phyloP scores from a whole-genome alignment of 2,329 filamentous ascomycete species.

The Acrocalymma vagum region DNA sequence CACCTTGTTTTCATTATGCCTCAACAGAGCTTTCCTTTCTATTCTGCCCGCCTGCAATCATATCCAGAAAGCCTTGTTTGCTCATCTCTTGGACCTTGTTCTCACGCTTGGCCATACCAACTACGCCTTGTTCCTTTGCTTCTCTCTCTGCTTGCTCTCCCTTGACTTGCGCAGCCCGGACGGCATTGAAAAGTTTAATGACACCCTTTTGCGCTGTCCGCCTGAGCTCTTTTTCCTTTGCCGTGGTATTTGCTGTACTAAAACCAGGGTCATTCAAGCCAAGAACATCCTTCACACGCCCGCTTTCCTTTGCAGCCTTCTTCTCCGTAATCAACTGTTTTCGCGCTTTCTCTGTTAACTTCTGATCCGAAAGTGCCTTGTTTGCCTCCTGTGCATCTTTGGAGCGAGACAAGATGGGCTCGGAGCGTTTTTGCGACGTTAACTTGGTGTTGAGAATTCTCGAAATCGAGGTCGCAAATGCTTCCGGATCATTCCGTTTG shows the following conservation, averaged over 20 bases:
- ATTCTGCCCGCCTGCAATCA: slow-evolving; percentile 73
- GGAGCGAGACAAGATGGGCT: slow-evolving; percentile 91
- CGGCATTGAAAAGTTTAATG: slow-evolving; percentile 95
- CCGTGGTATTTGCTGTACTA: slow-evolving; percentile 63
- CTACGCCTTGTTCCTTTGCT: slow-evolving; percentile 74
- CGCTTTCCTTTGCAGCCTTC: slow-evolving; percentile 81
- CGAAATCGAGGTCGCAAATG: slow-evolving; percentile 91
- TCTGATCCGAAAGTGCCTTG: slow-evolving; percentile 75
- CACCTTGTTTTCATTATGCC: slow-evolving; percentile 14
- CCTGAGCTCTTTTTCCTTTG: slow-evolving; percentile 79
- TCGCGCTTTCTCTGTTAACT: slow-evolving; percentile 82
- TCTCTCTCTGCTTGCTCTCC: slow-evolving; percentile 79
- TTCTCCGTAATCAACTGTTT: slow-evolving; percentile 83
- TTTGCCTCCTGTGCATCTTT: slow-evolving; percentile 76
- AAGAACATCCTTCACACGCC: slow-evolving; percentile 86
- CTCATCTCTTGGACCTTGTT: slow-evolving; percentile 95
- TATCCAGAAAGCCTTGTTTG: slow-evolving; percentile 92
- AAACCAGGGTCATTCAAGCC: slow-evolving; percentile 63
- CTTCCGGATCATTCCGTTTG: slow-evolving; percentile 90
- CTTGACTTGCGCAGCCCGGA: slow-evolving; percentile 90
- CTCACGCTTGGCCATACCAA: slow-evolving; percentile 81
- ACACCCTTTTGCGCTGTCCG: slow-evolving; percentile 94
- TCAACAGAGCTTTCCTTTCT: slow-evolving; percentile 41
- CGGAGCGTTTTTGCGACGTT: slow-evolving; percentile 78
- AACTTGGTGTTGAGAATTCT: slow-evolving; percentile 94